Evolutionary conservation across 257 asterid species (phyloP).

Genomic region (Petunia axillaris): DNA sequence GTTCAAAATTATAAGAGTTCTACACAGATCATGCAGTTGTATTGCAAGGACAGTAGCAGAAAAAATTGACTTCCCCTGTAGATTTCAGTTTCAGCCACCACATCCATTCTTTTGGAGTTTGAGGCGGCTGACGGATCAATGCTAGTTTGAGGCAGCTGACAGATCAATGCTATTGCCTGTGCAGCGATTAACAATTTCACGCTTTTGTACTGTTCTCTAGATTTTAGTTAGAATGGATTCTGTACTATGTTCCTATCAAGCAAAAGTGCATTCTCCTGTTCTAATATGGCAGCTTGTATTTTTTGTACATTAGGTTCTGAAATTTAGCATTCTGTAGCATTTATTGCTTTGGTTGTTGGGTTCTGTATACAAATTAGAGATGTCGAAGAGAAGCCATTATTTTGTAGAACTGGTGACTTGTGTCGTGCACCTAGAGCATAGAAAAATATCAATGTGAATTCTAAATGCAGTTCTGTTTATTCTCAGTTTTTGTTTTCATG

Average conservation of each 20-base stretch:
- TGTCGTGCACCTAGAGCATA: background rate
- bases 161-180: slow-evolving; percentile 28
- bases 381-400: background rate
- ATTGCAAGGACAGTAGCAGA: slow-evolving; percentile 21
- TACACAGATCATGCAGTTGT: background rate
- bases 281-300: slow-evolving; percentile 12
- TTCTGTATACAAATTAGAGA: background rate
- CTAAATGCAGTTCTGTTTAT: background rate
- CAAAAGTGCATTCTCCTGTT: background rate
- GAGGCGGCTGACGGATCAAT: background rate
- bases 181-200: slow-evolving; percentile 10
- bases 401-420: background rate
- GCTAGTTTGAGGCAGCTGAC: background rate
- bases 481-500: too few species aligned
- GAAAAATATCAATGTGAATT: background rate
- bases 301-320: background rate
- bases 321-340: background rate
- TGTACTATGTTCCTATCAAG: background rate
- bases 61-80: slow-evolving; percentile 8
- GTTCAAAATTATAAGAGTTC: slow-evolving; percentile 66
- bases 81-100: slow-evolving; percentile 19
- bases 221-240: slow-evolving; percentile 28
- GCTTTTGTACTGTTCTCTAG: slow-evolving; percentile 32
- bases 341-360: slow-evolving; percentile 6
- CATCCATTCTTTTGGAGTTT: slow-evolving; percentile 24